Base-by-base conservation (phyloP, 768 basidiomycete genomes). In the Macrolepiota fuliginosa region DNA sequence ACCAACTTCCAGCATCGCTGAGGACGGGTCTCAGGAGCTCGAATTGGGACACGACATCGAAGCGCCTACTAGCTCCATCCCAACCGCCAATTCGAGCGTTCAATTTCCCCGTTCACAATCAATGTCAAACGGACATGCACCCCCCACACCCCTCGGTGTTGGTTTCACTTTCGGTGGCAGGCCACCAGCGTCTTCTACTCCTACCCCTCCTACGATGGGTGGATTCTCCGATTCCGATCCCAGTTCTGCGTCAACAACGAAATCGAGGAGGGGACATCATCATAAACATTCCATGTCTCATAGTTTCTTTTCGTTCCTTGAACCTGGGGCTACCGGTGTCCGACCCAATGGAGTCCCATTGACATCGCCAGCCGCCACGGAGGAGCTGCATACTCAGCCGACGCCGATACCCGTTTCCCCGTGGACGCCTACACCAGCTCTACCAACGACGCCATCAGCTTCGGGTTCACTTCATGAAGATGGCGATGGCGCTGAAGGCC, bases 201-300 rank as follows among this genome's bases (percentile, higher is more conserved):
- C 66, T 64, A 70, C 68, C 4, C 71, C 64, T 62, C 77, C 67
- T 53, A 74, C 63, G 27, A 67, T 63, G 65, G 50, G 67, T 70
- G 70, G 32, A 65, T 11, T 64, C 67, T 12, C 64, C 58, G 24
- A 9, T 51, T 29, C 37, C 0, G 60, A 70, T 9, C 59, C 60
- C 9, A 62, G 63, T 6, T 62, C 72, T 0, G 56, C 69, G 0
- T 68, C 76, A 10, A 69, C 74, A 1, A 67, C 77, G 0, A 66
- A 80, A 2, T 76, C 79, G 10, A 78, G 86, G 37, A 75, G 90
- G 42, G 92, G 92, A 0, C 92, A 94, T 68, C 90, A 97, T 73
- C 95, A 96, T 69, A 94, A 94, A 73, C 95, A 96, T 72, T 96
- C 94, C 0, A 73, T 95, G 11, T 96, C 94, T 0, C 94, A 97